Conservation (phyloP, 2,329 filamentous ascomycete genomes). For the Colletotrichum cereale region DNA sequence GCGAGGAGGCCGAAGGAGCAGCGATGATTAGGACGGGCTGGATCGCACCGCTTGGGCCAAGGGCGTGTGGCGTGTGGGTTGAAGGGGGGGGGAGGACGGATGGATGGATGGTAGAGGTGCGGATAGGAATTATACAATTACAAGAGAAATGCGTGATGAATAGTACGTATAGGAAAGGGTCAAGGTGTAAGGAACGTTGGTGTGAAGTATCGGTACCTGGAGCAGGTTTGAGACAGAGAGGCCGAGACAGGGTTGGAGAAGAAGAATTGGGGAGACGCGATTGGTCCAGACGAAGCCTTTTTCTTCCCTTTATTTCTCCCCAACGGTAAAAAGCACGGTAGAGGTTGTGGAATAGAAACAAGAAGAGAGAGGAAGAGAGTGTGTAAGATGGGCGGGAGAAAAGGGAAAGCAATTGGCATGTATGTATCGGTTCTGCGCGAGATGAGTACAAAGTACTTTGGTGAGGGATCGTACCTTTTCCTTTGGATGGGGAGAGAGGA, state of each 20-base stretch:
- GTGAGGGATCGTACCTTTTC: background rate
- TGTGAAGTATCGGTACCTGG: slow-evolving; percentile 17
- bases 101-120: slow-evolving; percentile 1
- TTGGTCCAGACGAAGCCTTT: slow-evolving; percentile 11
- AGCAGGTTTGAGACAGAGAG: background rate
- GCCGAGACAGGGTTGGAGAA: slow-evolving; percentile 4
- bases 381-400: slow-evolving; percentile 25
- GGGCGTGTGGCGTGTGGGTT: slow-evolving; percentile 1
- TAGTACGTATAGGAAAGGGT: slow-evolving; percentile 1
- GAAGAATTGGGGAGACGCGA: slow-evolving; percentile 13
- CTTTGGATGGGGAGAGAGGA: background rate
- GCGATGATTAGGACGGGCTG: slow-evolving; percentile 32
- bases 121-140: slow-evolving; percentile 32
- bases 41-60: slow-evolving; percentile 30
- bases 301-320: slow-evolving; percentile 4
- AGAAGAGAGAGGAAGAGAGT: background rate
- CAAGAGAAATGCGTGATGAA: slow-evolving; percentile 14
- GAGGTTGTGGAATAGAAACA: slow-evolving; percentile 14
- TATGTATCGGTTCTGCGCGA: slow-evolving; percentile 23
- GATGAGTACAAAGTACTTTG: slow-evolving; percentile 21
- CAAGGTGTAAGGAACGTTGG: slow-evolving; percentile 28
- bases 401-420: slow-evolving; percentile 37
- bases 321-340: slow-evolving; percentile 16
- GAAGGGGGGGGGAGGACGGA: too few species aligned
- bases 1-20: slow-evolving; percentile 32